A percentile compares a stretch with the other conserved stretches of the same genome.
These are phyloP conservation scores for Tylopilus orsonianus DNA, from an alignment of 1,284 basidiomycete genomes.

Conservation along the genomic window DNA sequence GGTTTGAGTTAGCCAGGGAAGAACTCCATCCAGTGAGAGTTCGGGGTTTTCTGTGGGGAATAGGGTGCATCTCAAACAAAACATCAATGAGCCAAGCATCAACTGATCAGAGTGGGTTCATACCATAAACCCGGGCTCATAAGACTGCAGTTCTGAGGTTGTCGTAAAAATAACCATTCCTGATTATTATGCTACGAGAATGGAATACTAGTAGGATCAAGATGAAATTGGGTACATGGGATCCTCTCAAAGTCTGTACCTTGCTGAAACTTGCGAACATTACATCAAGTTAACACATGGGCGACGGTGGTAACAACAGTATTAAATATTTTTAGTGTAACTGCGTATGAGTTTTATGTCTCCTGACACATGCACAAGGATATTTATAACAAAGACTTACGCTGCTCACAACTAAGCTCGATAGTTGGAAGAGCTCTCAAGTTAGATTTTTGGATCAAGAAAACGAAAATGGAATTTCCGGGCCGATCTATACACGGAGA, in stretches of 20 bases:
- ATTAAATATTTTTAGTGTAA: too few relatives aligned
- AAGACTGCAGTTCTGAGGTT: not conserved
- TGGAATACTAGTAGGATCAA: too few relatives aligned
- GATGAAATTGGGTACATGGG: too few relatives aligned
- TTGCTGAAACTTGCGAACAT: too few relatives aligned
- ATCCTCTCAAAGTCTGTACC: too few relatives aligned
- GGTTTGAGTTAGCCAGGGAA: not conserved
- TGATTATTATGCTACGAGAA: too few relatives aligned
- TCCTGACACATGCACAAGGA: not conserved
- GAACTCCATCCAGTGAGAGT: not conserved
- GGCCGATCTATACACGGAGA: not conserved
- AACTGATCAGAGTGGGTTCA: not conserved
- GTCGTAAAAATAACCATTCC: not conserved
- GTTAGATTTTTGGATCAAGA: slow-evolving; percentile 1
- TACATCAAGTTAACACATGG: too few relatives aligned
- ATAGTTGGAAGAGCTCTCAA: not conserved
- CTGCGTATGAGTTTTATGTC: not conserved
- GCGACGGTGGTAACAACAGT: not conserved
- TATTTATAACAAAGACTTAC: slow-evolving; percentile 1
- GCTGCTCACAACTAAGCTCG: not conserved
- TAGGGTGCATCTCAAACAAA: not conserved
- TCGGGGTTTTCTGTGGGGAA: not conserved
- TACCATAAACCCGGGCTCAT: not conserved
- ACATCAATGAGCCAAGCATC: not conserved
- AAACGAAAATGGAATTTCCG: not conserved